Evolutionary conservation across 2,329 filamentous ascomycete species (phyloP).

Genomic region (Cadophora sp.): DNA sequence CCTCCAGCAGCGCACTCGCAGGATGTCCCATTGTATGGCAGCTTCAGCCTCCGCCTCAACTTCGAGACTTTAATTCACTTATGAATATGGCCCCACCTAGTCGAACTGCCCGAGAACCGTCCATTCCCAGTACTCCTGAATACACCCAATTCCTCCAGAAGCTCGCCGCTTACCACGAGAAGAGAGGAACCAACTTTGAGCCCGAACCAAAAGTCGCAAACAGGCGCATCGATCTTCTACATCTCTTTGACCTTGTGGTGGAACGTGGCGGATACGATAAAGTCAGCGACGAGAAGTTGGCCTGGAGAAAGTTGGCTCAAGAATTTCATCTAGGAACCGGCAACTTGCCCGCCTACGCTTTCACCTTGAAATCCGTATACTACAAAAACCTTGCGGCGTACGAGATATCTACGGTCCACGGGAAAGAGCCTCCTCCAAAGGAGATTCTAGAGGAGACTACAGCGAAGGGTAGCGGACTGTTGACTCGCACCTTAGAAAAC

Average conservation of each 20-base stretch:
- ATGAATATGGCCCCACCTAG: conserved; percentile 40
- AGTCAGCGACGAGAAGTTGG: conserved; percentile 81
- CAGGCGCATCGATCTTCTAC: conserved; percentile 77
- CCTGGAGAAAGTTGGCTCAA: conserved; percentile 79
- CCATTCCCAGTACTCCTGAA: conserved; percentile 62
- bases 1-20: not conserved
- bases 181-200: conserved; percentile 81
- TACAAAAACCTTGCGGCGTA: conserved; percentile 90
- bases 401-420: conserved; percentile 80
- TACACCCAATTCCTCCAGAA: conserved; percentile 81
- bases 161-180: conserved; percentile 75
- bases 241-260: conserved; percentile 79
- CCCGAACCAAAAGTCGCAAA: conserved; percentile 81
- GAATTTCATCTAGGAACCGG: conserved; percentile 77
- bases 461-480: conserved; percentile 81
- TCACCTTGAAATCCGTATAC: conserved; percentile 85
- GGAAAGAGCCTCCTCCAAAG: conserved; percentile 82
- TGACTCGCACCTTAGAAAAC: conserved; percentile 80
- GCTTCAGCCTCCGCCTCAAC: not conserved
- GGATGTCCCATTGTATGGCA: conserved; percentile 33
- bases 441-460: conserved; percentile 82
- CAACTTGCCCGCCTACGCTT: conserved; percentile 84
- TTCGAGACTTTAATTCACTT: not conserved
- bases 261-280: conserved; percentile 85
- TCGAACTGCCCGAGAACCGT: conserved; percentile 30